Evolutionary conservation across 2,329 filamentous ascomycete species (phyloP).

Genomic region (Neurospora crassa): DNA sequence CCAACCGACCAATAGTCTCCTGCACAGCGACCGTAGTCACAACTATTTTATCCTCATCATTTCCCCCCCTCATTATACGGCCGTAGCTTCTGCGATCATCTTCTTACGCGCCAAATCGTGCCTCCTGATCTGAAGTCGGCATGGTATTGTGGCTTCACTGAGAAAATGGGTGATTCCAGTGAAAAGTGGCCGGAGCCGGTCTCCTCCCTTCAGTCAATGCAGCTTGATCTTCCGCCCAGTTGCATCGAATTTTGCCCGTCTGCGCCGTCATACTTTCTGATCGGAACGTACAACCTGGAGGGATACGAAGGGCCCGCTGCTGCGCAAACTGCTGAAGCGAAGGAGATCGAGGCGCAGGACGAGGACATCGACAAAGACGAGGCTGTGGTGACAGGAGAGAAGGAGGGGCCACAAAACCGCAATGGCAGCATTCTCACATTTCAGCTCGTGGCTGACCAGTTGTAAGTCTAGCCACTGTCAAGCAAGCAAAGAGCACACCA

Average conservation of each 20-base stretch:
- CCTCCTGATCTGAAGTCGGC: background rate
- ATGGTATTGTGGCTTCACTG: background rate
- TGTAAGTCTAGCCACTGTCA: constrained; percentile 40
- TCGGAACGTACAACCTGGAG: constrained; percentile 78
- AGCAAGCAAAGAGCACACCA: background rate
- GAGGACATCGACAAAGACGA: constrained; percentile 17
- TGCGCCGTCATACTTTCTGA: constrained; percentile 56
- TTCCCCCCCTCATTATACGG: background rate
- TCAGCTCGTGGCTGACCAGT: constrained; percentile 35
- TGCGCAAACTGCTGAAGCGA: constrained; percentile 2
- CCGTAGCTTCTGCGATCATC: background rate
- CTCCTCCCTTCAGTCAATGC: constrained; percentile 37
- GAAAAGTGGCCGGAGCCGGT: constrained; percentile 16
- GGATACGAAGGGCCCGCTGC: constrained; percentile 23
- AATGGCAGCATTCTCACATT: constrained; percentile 68
- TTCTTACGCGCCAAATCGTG: background rate
- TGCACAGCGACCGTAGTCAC: background rate
- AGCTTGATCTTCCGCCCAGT: constrained; percentile 60
- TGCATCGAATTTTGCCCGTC: constrained; percentile 66
- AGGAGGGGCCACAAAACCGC: constrained; percentile 45
- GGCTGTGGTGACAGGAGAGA: constrained; percentile 14
- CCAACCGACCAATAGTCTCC: background rate
- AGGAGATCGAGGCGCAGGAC: constrained; percentile 11
- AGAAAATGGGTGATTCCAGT: constrained; percentile 13
- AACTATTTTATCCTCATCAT: background rate